Evolutionary conservation across 2,329 filamentous ascomycete genomes (phyloP).

Genomic region (Colletotrichum sp.): DNA sequence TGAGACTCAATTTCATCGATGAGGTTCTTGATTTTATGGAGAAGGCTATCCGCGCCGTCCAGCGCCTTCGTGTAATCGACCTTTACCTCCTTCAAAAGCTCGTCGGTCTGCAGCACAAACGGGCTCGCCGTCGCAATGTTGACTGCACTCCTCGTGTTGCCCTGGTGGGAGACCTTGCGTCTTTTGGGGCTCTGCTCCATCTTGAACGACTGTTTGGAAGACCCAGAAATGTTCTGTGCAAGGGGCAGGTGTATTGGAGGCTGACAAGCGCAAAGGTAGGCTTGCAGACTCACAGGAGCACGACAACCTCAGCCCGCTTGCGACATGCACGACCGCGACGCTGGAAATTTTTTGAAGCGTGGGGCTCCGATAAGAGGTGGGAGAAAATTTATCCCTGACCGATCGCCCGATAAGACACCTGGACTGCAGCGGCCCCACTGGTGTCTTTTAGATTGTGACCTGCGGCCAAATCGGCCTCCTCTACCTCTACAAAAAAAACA

Average conservation of each 20-base stretch:
- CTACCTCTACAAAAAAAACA: background rate
- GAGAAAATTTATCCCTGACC: constrained; percentile 22
- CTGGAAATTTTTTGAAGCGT: constrained; percentile 21
- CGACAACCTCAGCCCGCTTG: background rate
- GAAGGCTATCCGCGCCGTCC: constrained; percentile 50
- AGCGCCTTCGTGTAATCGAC: constrained; percentile 57
- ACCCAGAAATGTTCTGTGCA: background rate
- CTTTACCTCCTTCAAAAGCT: constrained; percentile 60
- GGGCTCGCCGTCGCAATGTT: constrained; percentile 54
- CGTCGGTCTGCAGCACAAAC: constrained; percentile 64
- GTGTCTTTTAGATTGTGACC: background rate
- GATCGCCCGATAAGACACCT: constrained; percentile 14
- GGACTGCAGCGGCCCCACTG: background rate
- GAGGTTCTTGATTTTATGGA: constrained; percentile 57
- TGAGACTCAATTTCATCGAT: constrained; percentile 58
- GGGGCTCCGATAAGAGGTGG: constrained; percentile 19
- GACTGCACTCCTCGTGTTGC: constrained; percentile 39
- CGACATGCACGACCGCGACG: background rate
- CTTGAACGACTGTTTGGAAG: background rate
- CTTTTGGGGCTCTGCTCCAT: constrained; percentile 56
- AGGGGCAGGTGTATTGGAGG: background rate
- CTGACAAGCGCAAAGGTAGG: background rate
- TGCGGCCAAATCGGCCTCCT: background rate
- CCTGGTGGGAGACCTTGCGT: constrained; percentile 51
- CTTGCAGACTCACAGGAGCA: background rate